Conservation (phyloP, 305 asterid genomes). For the Ilex paraguariensis region DNA sequence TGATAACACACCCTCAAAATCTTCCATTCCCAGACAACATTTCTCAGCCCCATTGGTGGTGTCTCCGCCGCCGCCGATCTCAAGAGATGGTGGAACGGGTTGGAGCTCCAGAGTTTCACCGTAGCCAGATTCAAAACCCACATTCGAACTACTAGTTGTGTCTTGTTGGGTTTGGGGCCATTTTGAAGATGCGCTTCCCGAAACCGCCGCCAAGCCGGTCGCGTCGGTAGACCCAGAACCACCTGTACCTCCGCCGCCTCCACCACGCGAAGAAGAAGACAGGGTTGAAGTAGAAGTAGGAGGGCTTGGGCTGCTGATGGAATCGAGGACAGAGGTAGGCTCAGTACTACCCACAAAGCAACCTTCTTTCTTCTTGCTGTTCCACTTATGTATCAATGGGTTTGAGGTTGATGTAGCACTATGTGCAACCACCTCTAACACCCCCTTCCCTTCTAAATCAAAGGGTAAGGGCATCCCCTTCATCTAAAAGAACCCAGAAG, state of each 20-base stretch:
- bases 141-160: slow-evolving; percentile 56
- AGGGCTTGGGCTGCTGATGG: slow-evolving; percentile 47
- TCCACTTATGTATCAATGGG: slow-evolving; percentile 4
- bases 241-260: slow-evolving; percentile 30
- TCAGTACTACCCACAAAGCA: slow-evolving; percentile 32
- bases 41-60: slow-evolving; percentile 28
- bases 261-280: slow-evolving; percentile 67
- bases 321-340: slow-evolving; percentile 80
- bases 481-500: slow-evolving; percentile 44
- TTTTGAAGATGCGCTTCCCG: slow-evolving; percentile 59
- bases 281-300: slow-evolving; percentile 65
- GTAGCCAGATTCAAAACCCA: slow-evolving; percentile 18
- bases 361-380: slow-evolving; percentile 19
- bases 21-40: slow-evolving; percentile 42
- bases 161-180: slow-evolving; percentile 44
- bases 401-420: slow-evolving; percentile 12
- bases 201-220: slow-evolving; percentile 76
- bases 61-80: slow-evolving; percentile 11
- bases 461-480: slow-evolving; percentile 97
- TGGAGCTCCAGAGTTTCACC: slow-evolving; percentile 9
- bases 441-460: slow-evolving; percentile 90
- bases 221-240: slow-evolving; percentile 55
- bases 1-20: slow-evolving; percentile 69
- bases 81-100: slow-evolving; percentile 42
- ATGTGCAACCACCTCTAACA: slow-evolving; percentile 32